Base-by-base conservation (phyloP, 139 green algal genomes). In the Haematococcus sp. region DNA sequence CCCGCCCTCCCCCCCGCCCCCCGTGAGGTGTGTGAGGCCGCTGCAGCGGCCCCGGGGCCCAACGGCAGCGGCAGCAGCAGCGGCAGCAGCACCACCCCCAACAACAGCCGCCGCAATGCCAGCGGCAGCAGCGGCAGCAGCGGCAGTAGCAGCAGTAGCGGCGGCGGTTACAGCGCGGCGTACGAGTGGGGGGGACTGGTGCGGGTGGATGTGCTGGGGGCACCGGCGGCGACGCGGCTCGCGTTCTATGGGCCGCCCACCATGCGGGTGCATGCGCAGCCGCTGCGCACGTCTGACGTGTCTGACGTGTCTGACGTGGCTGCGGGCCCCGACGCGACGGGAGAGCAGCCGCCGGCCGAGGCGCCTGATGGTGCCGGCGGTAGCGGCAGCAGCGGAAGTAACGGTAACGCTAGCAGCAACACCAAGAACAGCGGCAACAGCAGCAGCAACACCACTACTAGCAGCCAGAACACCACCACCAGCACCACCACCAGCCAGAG, bases 151-250 rank as follows among this genome's bases (percentile, higher is more conserved):
- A 76, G 11, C 3, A 30, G 25, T 2, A 15, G 34, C 28, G 35
- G n/a, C 22, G 33, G 11, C 13, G 61, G 61, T 52, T 52, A 16
- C 61, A 61, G 40, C 40, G 40, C 25, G 5, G 85, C 79, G 0
- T 94, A 92, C 78, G 40, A 84, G 40, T 97, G 92, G 91, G 85
- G 88, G 17, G 83, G 77, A n/a, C 59, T 97, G 27, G 79, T 81
- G 1, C 78, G 91, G 19, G 56, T 97, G 15, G 89, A 97, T 67
- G 70, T 97, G n/a, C 27, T 92, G 30, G 69, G 55, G 1, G 88
- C 76, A 28, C 88, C 90, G 5, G 35, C 61, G 0, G 60, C 68
- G 33, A 63, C 70, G 1, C n/a, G 17, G 13, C 68, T 83, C 9
- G 77, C 56, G 7, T 79, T 79, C 20, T 77, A 79, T 35, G 88